phyloP scores from a whole-genome alignment of 192 early-diverging fungal genomes.

The Linnemannia exigua region DNA sequence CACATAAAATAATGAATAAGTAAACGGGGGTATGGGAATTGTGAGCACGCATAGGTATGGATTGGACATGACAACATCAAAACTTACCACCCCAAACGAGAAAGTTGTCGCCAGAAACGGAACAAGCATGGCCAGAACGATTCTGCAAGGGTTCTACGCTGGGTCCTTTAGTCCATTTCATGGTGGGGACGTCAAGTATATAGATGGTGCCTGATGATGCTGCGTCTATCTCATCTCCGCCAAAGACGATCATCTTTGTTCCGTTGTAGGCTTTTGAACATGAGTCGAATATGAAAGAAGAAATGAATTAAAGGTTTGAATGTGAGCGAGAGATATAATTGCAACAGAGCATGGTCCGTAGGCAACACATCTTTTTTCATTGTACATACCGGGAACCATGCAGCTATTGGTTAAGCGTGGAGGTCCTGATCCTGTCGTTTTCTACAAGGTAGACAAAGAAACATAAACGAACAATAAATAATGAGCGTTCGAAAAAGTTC shows the following conservation, averaged over 20 bases:
- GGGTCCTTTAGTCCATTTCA: neutral
- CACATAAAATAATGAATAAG: too few relatives aligned
- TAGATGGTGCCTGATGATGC: neutral
- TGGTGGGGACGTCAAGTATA: neutral
- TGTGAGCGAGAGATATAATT: neutral
- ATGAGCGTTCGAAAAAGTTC: neutral
- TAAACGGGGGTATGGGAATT: too few relatives aligned
- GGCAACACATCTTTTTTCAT: too few relatives aligned
- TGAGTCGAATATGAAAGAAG: neutral
- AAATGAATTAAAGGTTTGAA: neutral
- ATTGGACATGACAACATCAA: neutral
- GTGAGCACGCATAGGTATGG: neutral
- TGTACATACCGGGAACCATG: neutral
- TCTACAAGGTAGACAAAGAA: neutral
- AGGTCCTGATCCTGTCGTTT: neutral
- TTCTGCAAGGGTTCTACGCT: neutral
- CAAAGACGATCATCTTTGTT: neutral
- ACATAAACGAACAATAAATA: neutral
- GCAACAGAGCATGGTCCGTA: too few relatives aligned
- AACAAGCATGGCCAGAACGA: neutral
- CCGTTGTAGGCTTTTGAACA: neutral
- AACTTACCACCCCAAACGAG: neutral
- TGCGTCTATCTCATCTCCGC: neutral
- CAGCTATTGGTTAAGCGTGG: neutral
- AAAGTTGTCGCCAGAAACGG: constrained; percentile 9